Evolutionary conservation across 2,329 filamentous ascomycete species (phyloP), one percentile per base, ranked within the genome.

Genomic region (Fusarium pseudoanthophilum): DNA sequence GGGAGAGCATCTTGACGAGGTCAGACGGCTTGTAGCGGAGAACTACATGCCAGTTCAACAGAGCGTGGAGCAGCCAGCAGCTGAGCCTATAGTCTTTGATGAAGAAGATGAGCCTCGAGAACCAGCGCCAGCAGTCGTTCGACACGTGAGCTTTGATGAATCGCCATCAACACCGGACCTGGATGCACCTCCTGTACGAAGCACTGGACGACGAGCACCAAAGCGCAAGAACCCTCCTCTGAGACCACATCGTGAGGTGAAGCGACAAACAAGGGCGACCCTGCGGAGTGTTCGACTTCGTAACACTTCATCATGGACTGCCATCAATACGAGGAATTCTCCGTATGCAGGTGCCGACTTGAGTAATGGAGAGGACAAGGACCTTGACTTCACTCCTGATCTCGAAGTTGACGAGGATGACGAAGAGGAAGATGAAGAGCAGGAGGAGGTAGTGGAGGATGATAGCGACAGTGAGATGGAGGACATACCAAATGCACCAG

Each of bases 121-220:
- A 32, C 40, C 4, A n/a, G n/a, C 7, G 15, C 34, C 34, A 4
- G 26, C 14, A 2, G 39, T 37, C 6, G 34, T 21, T 11, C 60
- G 24, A 51, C 46, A 71, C 6, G n/a, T 60, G 2, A 20, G 60
- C 13, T 52, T 75, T 34, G 64, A 73, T n/a, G 26, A 60, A n/a
- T n/a, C 69, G 2, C 75, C 73, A 4, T 64, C 71, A 1, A 71
- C 61, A 0, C 75, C 60, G 4, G 61, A 59, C 2, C 20, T 64
- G 34, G 58, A 75, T 5, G 56, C 55, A 20, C 15, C 53, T 8
- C 69, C 75, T 4, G 45, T 72, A 10, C 45, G 69, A 8, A 78
- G 76, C 6, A 75, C 73, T 2, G 76, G 76, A 1, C 34, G 40
- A 48, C 28, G 67, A 36, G 73, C 65, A 1, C 57, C 62, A 0